Evolutionary conservation across 805 yeast species (phyloP).

Genomic region (Metschnikowia kunwiensis): DNA sequence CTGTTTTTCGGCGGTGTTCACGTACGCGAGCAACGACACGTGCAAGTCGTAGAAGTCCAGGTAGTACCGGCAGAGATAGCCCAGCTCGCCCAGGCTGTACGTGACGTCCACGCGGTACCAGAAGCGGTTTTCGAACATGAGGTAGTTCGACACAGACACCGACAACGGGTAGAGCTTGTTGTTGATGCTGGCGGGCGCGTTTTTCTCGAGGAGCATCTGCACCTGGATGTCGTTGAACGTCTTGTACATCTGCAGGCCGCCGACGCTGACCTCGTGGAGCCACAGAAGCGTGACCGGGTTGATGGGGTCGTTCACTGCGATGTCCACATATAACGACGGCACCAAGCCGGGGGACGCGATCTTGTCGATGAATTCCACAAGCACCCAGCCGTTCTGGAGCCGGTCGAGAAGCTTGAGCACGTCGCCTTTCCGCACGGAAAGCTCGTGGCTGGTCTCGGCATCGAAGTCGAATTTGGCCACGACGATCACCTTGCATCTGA

Average conservation of each 20-base stretch:
- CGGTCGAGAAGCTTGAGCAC: constrained; percentile 48
- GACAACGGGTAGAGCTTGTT: constrained; percentile 32
- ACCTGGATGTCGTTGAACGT: constrained; percentile 29
- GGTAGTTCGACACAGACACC: constrained; percentile 39
- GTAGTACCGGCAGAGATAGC: constrained; percentile 46
- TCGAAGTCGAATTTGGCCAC: constrained; percentile 46
- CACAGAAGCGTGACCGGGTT: constrained; percentile 39
- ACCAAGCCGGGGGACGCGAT: constrained; percentile 47
- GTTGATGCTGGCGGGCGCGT: constrained; percentile 27
- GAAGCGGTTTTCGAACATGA: constrained; percentile 40
- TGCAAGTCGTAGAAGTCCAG: constrained; percentile 51
- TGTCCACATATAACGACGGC: constrained; percentile 49
- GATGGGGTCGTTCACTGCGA: constrained; percentile 40
- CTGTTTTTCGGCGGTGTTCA: constrained; percentile 2
- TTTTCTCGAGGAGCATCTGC: constrained; percentile 21
- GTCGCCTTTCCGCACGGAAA: constrained; percentile 48
- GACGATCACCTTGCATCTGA: constrained; percentile 37
- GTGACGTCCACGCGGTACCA: constrained; percentile 50
- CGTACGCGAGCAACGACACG: constrained; percentile 25
- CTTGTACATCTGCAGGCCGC: constrained; percentile 2
- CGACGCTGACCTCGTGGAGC: constrained; percentile 24
- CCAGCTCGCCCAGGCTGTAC: constrained; percentile 32
- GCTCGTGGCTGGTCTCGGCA: constrained; percentile 44
- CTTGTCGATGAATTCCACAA: constrained; percentile 53
- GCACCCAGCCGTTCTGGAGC: constrained; percentile 52